Base-by-base conservation (phyloP, 306 rosid species). In the Vigna reflexopilosa region DNA sequence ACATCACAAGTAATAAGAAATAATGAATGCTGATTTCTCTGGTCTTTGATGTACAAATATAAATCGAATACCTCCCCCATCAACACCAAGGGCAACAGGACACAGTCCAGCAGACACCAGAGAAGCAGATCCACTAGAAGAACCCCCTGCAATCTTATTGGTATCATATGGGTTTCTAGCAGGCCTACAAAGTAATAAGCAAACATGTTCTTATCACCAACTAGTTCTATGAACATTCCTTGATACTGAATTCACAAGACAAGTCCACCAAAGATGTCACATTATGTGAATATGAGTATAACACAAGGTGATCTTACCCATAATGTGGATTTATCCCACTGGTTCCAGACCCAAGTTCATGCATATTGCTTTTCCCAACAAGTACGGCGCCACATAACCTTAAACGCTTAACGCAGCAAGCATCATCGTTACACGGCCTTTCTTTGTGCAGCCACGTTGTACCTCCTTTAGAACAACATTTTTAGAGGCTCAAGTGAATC, bases 301-400 rank as follows among this genome's bases (percentile, higher is more conserved):
- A 56, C 48, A 71, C 28, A 69, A 52, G 66, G 22, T 44, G 26
- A 26, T 82, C 79, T 70, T 87, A 94, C 98, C 97, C 98, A 36
- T 94, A 90, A 80, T 94, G 93, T 44, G 97, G 97, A 83, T 94
- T 94, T 65, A 90, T 94, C 54, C 98, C 98, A 81, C 97, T 94
- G 70, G 98, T 88, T 84, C 98, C 98, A 36, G 94, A 82, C 6
- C 98, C 98, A 82, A 94, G 95, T 84, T 94, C 98, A 84, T 94
- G 98, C 98, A 94, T 94, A 82, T 94, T 94, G 80, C 95, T 90
- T 78, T 94, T 94, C 45, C 98, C 98, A 63, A 94, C 94, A 52
- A 94, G 88, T 63, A 92, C 65, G 42, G 97, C 93, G 6, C 98
- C 98, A 1, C 97, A 92, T 59, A 56, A 77, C 76, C 95, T 83